Conservation (phyloP, 768 basidiomycete genomes). For the Cystobasidium ongulense region DNA sequence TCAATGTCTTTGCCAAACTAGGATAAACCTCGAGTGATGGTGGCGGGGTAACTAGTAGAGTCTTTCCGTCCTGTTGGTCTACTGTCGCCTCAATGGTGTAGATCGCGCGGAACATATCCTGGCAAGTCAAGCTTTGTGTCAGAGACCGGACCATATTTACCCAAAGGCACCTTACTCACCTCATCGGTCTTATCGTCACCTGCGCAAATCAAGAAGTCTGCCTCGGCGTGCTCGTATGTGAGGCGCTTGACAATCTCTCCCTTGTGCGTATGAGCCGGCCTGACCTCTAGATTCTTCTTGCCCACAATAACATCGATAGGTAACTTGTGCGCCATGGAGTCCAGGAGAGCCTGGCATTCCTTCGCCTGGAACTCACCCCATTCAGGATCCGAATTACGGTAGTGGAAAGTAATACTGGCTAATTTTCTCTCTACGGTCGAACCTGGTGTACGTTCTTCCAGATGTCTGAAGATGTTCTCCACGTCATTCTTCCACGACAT, state of each 20-base stretch:
- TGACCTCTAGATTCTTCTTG: constrained; percentile 97
- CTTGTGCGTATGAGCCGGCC: constrained; percentile 93
- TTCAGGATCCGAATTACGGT: constrained; percentile 82
- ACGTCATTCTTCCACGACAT: constrained; percentile 98
- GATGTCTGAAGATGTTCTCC: constrained; percentile 72
- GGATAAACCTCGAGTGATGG: constrained; percentile 44
- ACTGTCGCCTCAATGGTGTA: constrained; percentile 33
- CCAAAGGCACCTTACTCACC: background rate
- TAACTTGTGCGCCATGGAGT: constrained; percentile 87
- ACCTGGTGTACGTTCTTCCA: constrained; percentile 72
- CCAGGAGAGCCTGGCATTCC: constrained; percentile 89
- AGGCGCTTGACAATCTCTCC: constrained; percentile 96
- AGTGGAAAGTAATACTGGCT: constrained; percentile 97
- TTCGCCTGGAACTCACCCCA: constrained; percentile 81
- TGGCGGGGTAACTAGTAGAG: constrained; percentile 51
- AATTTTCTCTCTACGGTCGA: constrained; percentile 94
- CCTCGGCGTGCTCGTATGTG: constrained; percentile 82
- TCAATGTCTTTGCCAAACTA: constrained; percentile 29
- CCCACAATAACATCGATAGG: constrained; percentile 75
- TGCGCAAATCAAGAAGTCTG: constrained; percentile 93
- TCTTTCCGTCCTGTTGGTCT: constrained; percentile 52
- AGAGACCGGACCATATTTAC: background rate
- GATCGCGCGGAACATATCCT: constrained; percentile 96
- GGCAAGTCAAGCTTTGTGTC: constrained; percentile 65
- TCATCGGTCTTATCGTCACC: constrained; percentile 75